Evolutionary conservation across 2,329 filamentous ascomycete species (phyloP).

Genomic region (Sporothrix humicola): DNA sequence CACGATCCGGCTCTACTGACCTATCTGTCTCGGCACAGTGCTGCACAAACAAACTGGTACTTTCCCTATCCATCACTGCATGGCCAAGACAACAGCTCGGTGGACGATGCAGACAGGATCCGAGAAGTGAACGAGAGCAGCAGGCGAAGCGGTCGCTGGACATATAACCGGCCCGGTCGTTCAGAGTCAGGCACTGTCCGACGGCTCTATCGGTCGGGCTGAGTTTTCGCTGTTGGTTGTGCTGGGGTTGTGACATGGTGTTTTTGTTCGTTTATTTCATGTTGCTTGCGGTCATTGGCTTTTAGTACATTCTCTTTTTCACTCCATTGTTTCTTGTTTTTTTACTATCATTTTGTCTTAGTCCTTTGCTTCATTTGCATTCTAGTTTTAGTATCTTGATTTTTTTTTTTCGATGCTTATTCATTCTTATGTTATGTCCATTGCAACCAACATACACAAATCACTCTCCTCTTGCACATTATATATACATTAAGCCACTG

Average conservation of each 20-base stretch:
- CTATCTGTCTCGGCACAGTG: background rate
- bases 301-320: background rate
- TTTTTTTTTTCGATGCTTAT: background rate
- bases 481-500: background rate
- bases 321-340: background rate
- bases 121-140: background rate
- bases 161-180: background rate
- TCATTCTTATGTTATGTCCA: background rate
- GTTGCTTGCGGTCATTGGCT: background rate
- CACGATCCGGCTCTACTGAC: slow-evolving; percentile 8
- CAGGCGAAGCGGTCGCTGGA: background rate
- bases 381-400: background rate
- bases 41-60: slow-evolving; percentile 9
- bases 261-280: background rate
- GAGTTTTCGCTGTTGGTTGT: background rate
- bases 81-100: background rate
- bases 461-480: background rate
- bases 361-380: background rate
- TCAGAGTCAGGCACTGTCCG: background rate
- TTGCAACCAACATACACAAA: background rate
- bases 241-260: background rate
- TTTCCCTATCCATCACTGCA: background rate
- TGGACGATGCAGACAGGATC: background rate
- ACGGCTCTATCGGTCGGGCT: slow-evolving; percentile 6
- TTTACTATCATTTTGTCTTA: background rate